Percentiles rank a stretch among this genome's conserved stretches.
phyloP scores from a whole-genome alignment of 257 asterid species.

The Salvia splendens region DNA sequence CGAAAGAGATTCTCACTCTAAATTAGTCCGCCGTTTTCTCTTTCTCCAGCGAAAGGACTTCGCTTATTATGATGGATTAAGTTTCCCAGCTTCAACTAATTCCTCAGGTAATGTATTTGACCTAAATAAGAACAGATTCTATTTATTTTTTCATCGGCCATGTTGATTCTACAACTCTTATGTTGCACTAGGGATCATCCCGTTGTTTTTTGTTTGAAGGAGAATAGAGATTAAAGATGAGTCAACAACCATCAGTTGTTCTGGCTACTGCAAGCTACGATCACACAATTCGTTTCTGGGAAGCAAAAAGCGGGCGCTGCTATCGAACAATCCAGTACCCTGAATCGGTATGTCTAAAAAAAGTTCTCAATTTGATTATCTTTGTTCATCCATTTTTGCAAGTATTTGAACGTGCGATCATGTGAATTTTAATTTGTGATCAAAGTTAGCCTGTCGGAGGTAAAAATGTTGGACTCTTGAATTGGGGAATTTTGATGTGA shows the following conservation, averaged over 20 bases:
- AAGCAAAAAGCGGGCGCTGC: constrained; percentile 91
- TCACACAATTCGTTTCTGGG: constrained; percentile 98
- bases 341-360: constrained; percentile 63
- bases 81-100: constrained; percentile 10
- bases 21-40: too few species aligned
- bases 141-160: too few species aligned
- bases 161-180: not conserved
- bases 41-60: too few species aligned
- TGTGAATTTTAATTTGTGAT: not conserved
- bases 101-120: constrained; percentile 32
- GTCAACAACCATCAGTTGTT: constrained; percentile 92
- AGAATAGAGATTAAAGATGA: constrained; percentile 48
- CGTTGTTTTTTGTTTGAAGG: not conserved
- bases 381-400: not conserved
- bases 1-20: too few species aligned
- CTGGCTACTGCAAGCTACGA: constrained; percentile 98
- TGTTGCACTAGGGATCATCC: not conserved
- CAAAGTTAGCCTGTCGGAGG: not conserved
- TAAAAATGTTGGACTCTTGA: not conserved
- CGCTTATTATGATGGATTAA: constrained; percentile 21
- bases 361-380: not conserved
- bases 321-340: constrained; percentile 90
- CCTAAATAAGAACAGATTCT: too few species aligned
- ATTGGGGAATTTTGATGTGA: not conserved
- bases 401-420: constrained; percentile 17